A percentile compares a stretch with the other conserved stretches of the same genome.
Evolutionary conservation across 2,329 filamentous ascomycete species (phyloP).

Genomic region (Colletotrichum caudatum): DNA sequence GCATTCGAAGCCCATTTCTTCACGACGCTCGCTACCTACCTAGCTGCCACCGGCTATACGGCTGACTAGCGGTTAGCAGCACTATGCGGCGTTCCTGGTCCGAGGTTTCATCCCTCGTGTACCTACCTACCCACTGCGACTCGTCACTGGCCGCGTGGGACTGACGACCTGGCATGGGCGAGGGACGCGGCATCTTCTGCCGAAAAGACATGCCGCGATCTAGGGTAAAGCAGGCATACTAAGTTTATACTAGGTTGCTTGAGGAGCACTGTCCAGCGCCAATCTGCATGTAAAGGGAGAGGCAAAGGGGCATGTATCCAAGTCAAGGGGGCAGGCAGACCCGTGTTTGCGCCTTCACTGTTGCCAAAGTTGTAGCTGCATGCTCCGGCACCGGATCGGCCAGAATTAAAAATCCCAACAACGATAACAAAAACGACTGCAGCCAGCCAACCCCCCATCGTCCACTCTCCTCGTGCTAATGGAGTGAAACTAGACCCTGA

Average conservation of each 20-base stretch:
- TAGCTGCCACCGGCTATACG: slow-evolving; percentile 11
- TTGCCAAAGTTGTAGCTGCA: slow-evolving; percentile 16
- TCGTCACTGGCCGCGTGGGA: slow-evolving; percentile 35
- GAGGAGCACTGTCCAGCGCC: not conserved
- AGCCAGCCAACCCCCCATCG: not conserved
- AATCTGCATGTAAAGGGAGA: not conserved
- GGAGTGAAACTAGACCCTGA: not conserved
- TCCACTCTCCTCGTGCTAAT: not conserved
- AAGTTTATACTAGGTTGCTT: not conserved
- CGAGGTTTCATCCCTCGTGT: slow-evolving; percentile 27
- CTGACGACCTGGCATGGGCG: not conserved
- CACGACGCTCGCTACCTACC: slow-evolving; percentile 13
- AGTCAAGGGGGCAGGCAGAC: slow-evolving; percentile 5
- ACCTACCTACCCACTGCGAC: slow-evolving; percentile 4
- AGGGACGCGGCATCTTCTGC: slow-evolving; percentile 7
- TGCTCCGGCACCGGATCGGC: slow-evolving; percentile 34
- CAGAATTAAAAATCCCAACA: not conserved
- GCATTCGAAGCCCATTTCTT: not conserved
- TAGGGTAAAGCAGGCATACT: not conserved
- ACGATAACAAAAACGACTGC: not conserved
- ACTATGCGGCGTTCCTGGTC: slow-evolving; percentile 12
- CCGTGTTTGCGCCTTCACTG: not conserved
- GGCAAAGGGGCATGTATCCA: not conserved
- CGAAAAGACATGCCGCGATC: not conserved
- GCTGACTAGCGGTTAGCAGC: slow-evolving; percentile 31